Base-by-base conservation (phyloP, 2,329 filamentous ascomycete species). In the Atkinsonella hypoxylon region DNA sequence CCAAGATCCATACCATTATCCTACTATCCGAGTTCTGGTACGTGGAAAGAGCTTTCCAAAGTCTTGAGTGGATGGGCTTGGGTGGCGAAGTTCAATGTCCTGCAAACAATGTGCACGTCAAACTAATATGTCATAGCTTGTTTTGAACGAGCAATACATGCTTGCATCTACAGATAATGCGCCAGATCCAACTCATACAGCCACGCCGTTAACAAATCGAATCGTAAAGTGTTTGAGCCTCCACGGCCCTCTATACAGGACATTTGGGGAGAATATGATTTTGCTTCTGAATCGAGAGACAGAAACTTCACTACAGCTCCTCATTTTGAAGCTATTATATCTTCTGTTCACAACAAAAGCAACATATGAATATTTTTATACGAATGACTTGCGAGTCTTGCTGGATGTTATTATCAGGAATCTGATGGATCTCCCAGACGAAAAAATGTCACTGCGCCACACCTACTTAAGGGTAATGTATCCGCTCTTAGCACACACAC, bases 81-180 rank as follows among this genome's bases (percentile, higher is more conserved):
- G 8, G 32, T 22, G 26, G 26, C 26, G 5, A 26, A 26, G 26
- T 26, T 26, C 26, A 26, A 26, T 26, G 8, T 26, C 26, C 26
- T 26, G 26, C 34, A 42, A 36, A 13, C 31, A 17, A 43, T 17
- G 10, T 17, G 20, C 36, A 30, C 15, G 12, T 45, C 39, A 46
- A 38, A 51, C 59, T 62, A 47, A 63, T 57, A 34, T 8, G 4
- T 11, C 45, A 47, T 57, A 95, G 88, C 79, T 98, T 59, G 90
- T 97, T 30, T 71, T 98, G 56, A 98, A 98, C 67, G 93, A 98
- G 67, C 93, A 98, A 68, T 98, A 96, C 68, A 95, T 98, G 87
- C 83, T 97, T 50, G 75, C 81, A 18, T 79, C 73, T 58, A 86
- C 77, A 53, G 78, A 74, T 31, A 66, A 72, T 3, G 68, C 68